Evolutionary conservation across 345 rosid species (phyloP).

Genomic region (Excoecaria agallocha): DNA sequence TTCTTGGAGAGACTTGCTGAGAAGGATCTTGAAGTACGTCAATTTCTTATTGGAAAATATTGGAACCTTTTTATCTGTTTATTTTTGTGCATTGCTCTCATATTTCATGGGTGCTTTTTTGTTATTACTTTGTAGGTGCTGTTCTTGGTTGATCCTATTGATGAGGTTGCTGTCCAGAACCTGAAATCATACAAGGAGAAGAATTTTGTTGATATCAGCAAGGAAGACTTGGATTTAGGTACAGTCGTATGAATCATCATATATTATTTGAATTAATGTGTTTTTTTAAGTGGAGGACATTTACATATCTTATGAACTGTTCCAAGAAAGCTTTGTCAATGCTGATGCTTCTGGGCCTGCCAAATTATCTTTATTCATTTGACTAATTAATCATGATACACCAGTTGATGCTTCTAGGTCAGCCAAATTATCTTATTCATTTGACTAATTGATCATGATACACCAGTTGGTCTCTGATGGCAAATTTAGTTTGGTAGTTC

Average conservation of each 20-base stretch:
- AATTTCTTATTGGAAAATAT: constrained; percentile 8
- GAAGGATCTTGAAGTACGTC: constrained; percentile 77
- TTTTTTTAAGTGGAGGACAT: not conserved
- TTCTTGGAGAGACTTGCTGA: constrained; percentile 87
- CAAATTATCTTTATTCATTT: not conserved
- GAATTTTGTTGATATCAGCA: constrained; percentile 92
- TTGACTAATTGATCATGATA: not conserved
- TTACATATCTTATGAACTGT: not conserved
- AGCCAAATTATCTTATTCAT: not conserved
- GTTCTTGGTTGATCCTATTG: constrained; percentile 84
- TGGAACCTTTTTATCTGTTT: constrained; percentile 3
- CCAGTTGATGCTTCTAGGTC: not conserved
- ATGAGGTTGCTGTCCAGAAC: constrained; percentile 89
- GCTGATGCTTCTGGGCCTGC: not conserved
- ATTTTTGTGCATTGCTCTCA: not conserved
- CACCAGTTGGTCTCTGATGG: not conserved
- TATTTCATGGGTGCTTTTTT: constrained; percentile 10
- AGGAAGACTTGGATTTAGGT: constrained; percentile 97
- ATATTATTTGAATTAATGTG: not conserved
- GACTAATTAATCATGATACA: not conserved
- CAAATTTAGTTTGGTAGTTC: not conserved
- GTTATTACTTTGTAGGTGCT: constrained; percentile 51
- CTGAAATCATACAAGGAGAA: constrained; percentile 91
- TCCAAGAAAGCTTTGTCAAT: not conserved
- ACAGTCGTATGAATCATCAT: constrained; percentile 15